These are phyloP conservation scores for Peronospora destructor DNA, from an alignment of 352 stramenopile species.

Conservation along the genomic window DNA sequence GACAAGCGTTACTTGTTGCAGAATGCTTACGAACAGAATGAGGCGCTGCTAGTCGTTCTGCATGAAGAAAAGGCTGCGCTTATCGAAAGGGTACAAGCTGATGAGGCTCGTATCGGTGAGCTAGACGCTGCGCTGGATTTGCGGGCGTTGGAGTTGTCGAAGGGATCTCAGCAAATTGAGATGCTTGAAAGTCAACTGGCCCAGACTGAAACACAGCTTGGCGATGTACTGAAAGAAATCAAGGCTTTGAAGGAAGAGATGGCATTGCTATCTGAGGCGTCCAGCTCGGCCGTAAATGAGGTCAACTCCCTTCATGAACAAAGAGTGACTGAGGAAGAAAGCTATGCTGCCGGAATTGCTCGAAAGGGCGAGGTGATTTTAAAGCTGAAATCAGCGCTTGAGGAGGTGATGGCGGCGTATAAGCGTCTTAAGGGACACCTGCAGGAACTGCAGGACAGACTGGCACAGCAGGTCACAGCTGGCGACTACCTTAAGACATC, in stretches of 20 bases:
- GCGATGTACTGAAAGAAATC: conserved; percentile 15
- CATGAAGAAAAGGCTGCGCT: conserved; percentile 5
- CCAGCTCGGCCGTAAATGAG: conserved; percentile 11
- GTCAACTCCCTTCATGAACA: conserved; percentile 17
- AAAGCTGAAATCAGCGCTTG: conserved; percentile 51
- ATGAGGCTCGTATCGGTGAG: not conserved
- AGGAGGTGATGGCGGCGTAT: conserved; percentile 56
- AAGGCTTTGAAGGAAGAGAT: conserved; percentile 22
- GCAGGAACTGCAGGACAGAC: conserved; percentile 38
- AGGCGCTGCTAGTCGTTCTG: not conserved
- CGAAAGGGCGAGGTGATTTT: conserved; percentile 44
- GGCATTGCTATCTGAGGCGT: conserved; percentile 14
- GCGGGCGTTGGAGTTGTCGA: conserved; percentile 1
- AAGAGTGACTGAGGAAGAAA: conserved; percentile 12
- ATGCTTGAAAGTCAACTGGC: conserved; percentile 15
- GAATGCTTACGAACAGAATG: not conserved
- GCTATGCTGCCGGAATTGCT: conserved; percentile 3
- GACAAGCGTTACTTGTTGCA: not conserved
- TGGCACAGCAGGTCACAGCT: conserved; percentile 31
- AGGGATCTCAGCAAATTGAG: conserved; percentile 11
- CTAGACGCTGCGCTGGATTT: conserved; percentile 11
- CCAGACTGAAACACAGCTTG: conserved; percentile 16
- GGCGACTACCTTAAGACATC: conserved; percentile 24
- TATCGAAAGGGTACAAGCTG: not conserved
- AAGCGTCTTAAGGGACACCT: conserved; percentile 48